Percentiles rank a stretch among this genome's conserved stretches.
Evolutionary conservation across 345 rosid genomes (phyloP).

Genomic region (Arabis hirsuta): DNA sequence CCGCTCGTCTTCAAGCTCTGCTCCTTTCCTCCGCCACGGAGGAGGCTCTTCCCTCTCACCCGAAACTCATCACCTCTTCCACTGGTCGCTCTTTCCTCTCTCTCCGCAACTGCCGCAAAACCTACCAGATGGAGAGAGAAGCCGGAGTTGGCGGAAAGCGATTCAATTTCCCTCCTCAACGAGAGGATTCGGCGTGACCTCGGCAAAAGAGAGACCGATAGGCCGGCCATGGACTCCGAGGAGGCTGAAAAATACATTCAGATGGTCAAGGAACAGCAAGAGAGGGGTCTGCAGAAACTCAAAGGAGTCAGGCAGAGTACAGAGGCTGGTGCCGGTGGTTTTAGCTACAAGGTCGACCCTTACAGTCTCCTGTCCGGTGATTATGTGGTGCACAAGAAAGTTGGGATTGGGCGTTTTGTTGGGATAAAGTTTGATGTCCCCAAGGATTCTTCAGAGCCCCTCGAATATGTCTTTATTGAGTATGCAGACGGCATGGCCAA

Average conservation of each 20-base stretch:
- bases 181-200: slow-evolving; percentile 77
- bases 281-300: slow-evolving; percentile 85
- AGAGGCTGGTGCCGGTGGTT: slow-evolving; percentile 43
- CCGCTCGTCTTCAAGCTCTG: slow-evolving; percentile 49
- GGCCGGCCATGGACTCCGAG: slow-evolving; percentile 68
- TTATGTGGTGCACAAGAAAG: slow-evolving; percentile 95
- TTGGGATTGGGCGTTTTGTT: slow-evolving; percentile 87
- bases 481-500: slow-evolving; percentile 98
- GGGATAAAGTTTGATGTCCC: slow-evolving; percentile 80
- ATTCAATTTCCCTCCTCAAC: slow-evolving; percentile 73
- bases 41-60: slow-evolving; percentile 42
- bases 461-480: slow-evolving; percentile 85
- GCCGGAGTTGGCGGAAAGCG: slow-evolving; percentile 49
- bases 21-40: slow-evolving; percentile 45
- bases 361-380: slow-evolving; percentile 73
- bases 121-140: slow-evolving; percentile 51
- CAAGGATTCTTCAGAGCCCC: slow-evolving; percentile 62
- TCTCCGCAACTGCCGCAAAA: slow-evolving; percentile 45
- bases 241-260: slow-evolving; percentile 88
- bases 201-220: slow-evolving; percentile 57
- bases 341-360: slow-evolving; percentile 91
- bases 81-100: slow-evolving; percentile 53
- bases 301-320: slow-evolving; percentile 59
- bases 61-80: slow-evolving; percentile 39
- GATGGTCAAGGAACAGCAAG: slow-evolving; percentile 86